A percentile compares a stretch with the other conserved stretches of the same genome.
Evolutionary conservation across 2,329 filamentous ascomycete species (phyloP).

Genomic region (Aspergillus glaucus): DNA sequence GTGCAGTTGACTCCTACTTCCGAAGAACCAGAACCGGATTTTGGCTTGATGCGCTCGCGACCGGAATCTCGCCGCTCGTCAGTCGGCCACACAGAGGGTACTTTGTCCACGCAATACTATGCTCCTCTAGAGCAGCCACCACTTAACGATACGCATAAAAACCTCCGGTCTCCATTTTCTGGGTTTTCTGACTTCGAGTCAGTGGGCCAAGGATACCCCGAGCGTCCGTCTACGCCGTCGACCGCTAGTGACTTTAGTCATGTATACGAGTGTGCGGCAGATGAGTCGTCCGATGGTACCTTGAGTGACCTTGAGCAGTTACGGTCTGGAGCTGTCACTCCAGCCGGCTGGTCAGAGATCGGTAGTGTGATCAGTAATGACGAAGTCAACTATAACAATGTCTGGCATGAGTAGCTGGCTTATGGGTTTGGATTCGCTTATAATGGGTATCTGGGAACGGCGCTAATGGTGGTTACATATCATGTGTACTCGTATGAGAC

Average conservation of each 20-base stretch:
- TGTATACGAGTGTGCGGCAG: constrained; percentile 25
- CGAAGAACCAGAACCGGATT: constrained; percentile 29
- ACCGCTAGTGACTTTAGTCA: constrained; percentile 33
- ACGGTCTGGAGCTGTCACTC: constrained; percentile 28
- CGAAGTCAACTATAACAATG: constrained; percentile 21
- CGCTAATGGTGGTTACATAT: no score
- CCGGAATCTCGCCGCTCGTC: constrained; percentile 20
- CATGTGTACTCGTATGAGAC: no score
- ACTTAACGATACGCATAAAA: constrained; percentile 14
- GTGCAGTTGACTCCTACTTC: constrained; percentile 43
- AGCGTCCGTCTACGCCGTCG: constrained; percentile 31
- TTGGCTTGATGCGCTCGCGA: constrained; percentile 13
- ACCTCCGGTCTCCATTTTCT: constrained; percentile 15
- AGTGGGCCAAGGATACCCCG: constrained; percentile 7
- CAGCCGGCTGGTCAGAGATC: constrained; percentile 40
- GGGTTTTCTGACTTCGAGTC: constrained; percentile 11
- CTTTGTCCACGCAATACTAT: constrained; percentile 25
- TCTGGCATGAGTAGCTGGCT: not conserved
- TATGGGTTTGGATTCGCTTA: no score
- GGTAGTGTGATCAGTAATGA: constrained; percentile 40
- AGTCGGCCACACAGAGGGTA: constrained; percentile 27
- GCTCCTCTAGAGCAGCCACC: constrained; percentile 20
- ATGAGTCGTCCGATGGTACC: constrained; percentile 32
- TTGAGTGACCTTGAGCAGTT: constrained; percentile 33
- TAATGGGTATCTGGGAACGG: no score